Base-by-base conservation (phyloP, 768 basidiomycete genomes). In the Boletus rufocinnamomeus region DNA sequence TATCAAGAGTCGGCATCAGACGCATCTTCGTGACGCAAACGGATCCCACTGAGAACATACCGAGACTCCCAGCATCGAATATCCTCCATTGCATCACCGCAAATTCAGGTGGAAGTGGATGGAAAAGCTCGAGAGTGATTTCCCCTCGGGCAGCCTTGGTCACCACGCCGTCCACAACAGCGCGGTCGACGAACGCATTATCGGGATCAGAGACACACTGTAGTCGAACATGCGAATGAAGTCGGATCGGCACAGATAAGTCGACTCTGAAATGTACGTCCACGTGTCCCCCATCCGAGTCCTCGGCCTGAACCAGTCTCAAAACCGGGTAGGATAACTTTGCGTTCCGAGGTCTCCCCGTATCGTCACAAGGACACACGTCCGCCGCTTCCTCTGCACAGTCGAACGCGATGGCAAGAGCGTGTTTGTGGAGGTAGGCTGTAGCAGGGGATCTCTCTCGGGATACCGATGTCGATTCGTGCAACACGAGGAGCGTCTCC, bases 201-300 rank as follows among this genome's bases (percentile, higher is more conserved):
- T 82, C 78, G 0, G 83, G 76, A 56, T 79, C 79, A 1, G 84
- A 86, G 0, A 82, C 78, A 7, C 84, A 82, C 63, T 82, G 82
- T 4, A 88, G 70, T 17, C 87, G 80, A 32, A 88, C 81, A 69
- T 88, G 86, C 6, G 83, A 86, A 62, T 87, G 85, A n/a, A 88
- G 71, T 2, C 86, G 75, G 32, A 85, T 76, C 6, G 77, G 55
- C 3, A 74, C 78, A 14, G 69, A 74, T 6, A 80, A 72, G 61
- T 88, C 87, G 5, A 87, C 77, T 35, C 87, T 76, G 50, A 87
- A 76, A 52, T 79, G 76, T 9, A 84, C 85, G 50, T 76, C 76
- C 41, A 86, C 75, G 10, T 76, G 75, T 4, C 67, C 68, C 3
- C 69, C 62, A 23, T 79, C 58, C 19, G 38, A 19, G 8, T 40